These are phyloP conservation scores for Salix exigua DNA, from an alignment of 345 rosid genomes.

Conservation along the genomic window DNA sequence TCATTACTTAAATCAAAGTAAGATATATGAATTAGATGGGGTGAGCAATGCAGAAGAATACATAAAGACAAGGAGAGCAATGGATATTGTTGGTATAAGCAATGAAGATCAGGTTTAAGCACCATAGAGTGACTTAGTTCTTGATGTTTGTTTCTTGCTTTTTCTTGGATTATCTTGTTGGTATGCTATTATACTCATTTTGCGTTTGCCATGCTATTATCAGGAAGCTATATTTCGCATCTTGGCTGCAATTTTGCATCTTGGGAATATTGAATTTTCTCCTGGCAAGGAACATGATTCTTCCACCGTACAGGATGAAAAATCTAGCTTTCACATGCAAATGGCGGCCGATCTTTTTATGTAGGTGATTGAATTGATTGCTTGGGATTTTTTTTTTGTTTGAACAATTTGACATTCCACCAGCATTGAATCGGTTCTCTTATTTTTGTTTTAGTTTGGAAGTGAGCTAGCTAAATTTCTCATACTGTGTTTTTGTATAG, in stretches of 20 bases:
- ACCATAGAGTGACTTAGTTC: neutral
- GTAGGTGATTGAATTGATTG: conserved; percentile 42
- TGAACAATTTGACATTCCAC: neutral
- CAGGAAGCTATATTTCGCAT: conserved; percentile 96
- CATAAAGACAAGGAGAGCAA: conserved; percentile 83
- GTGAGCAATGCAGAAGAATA: conserved; percentile 83
- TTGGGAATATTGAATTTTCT: conserved; percentile 90
- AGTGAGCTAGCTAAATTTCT: neutral
- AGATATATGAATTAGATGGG: conserved; percentile 78
- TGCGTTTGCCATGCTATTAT: conserved; percentile 5
- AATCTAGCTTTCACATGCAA: conserved; percentile 74
- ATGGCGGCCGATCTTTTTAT: conserved; percentile 86
- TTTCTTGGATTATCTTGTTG: conserved; percentile 6
- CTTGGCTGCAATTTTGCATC: conserved; percentile 91
- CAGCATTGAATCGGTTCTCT: neutral
- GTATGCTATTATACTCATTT: conserved; percentile 12
- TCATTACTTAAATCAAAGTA: conserved; percentile 94
- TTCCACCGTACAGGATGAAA: conserved; percentile 72
- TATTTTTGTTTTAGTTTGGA: neutral
- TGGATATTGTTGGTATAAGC: conserved; percentile 93
- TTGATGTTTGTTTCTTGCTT: conserved; percentile 8
- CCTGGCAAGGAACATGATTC: conserved; percentile 96
- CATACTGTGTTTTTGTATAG: neutral
- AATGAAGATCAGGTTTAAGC: conserved; percentile 73
- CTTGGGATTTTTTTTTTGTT: neutral